Conservation (phyloP, 2,329 filamentous ascomycete genomes). For the Geoglossum cookeanum region DNA sequence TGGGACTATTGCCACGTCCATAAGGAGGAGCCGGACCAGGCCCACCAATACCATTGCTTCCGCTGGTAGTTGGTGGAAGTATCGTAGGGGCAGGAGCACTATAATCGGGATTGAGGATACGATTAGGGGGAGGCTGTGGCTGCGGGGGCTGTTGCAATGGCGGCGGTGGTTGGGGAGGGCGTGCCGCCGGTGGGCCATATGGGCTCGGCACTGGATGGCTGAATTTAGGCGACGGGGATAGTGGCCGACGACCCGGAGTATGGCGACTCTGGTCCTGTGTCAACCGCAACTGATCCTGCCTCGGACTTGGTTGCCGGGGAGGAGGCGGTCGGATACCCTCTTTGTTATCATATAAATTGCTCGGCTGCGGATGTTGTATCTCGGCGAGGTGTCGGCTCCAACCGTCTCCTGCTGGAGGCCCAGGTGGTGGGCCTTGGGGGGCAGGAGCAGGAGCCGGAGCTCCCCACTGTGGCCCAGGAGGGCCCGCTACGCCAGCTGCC, state of each 20-base stretch:
- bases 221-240: constrained; percentile 40
- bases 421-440: constrained; percentile 39
- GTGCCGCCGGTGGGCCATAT: constrained; percentile 30
- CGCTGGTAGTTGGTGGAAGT: constrained; percentile 26
- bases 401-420: constrained; percentile 40
- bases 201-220: constrained; percentile 31
- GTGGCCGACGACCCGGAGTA: constrained; percentile 32
- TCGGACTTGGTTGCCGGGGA: constrained; percentile 56
- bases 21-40: constrained; percentile 48
- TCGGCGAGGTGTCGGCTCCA: constrained; percentile 56
- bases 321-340: constrained; percentile 51
- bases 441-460: constrained; percentile 41
- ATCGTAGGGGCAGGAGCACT: constrained; percentile 21
- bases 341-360: constrained; percentile 72
- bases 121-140: constrained; percentile 25
- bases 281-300: constrained; percentile 47
- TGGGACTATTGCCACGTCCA: constrained; percentile 54
- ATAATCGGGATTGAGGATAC: constrained; percentile 28
- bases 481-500: constrained; percentile 59
- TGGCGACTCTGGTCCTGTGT: constrained; percentile 49
- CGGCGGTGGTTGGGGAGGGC: constrained; percentile 34
- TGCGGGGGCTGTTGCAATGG: constrained; percentile 26
- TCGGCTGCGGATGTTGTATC: constrained; percentile 41
- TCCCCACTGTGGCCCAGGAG: constrained; percentile 78
- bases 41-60: constrained; percentile 33